Percentiles rank a stretch among this genome's conserved stretches.
Evolutionary conservation across 345 rosid species (phyloP).

Genomic region (Pistacia vera): DNA sequence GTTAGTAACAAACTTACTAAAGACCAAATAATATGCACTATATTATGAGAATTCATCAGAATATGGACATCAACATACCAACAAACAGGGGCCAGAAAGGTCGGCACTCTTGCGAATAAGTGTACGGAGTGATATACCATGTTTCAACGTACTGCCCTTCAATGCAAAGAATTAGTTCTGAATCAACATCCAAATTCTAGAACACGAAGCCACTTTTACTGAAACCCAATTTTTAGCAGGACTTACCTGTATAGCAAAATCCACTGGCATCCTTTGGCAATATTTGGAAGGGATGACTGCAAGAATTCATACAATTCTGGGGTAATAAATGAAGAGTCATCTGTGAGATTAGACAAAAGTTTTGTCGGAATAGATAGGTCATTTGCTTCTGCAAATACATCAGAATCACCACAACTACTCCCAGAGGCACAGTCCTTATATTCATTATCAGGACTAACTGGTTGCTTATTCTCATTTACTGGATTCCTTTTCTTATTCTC

Average conservation of each 20-base stretch:
- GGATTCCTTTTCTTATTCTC: conserved; percentile 14
- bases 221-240: conserved; percentile 10
- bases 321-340: conserved; percentile 66
- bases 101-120: conserved; percentile 80
- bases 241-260: conserved; percentile 79
- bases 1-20: conserved; percentile 1
- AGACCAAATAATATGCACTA: not conserved
- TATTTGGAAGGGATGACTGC: conserved; percentile 75
- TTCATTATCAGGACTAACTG: not conserved
- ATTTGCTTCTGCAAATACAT: conserved; percentile 48
- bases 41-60: not conserved
- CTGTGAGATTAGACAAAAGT: conserved; percentile 46
- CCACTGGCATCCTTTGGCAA: conserved; percentile 91
- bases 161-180: conserved; percentile 46
- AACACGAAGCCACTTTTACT: conserved; percentile 4
- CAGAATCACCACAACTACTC: conserved; percentile 44
- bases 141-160: conserved; percentile 98
- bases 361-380: conserved; percentile 37
- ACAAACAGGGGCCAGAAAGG: conserved; percentile 79
- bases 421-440: conserved; percentile 25
- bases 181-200: conserved; percentile 32
- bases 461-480: conserved; percentile 12
- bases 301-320: conserved; percentile 71
- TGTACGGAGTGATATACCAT: conserved; percentile 95
- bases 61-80: conserved; percentile 47